A percentile compares a stretch with the other conserved stretches of the same genome.
Conservation (phyloP, 2,329 filamentous ascomycete species). For the Hypoxylon sp. region DNA sequence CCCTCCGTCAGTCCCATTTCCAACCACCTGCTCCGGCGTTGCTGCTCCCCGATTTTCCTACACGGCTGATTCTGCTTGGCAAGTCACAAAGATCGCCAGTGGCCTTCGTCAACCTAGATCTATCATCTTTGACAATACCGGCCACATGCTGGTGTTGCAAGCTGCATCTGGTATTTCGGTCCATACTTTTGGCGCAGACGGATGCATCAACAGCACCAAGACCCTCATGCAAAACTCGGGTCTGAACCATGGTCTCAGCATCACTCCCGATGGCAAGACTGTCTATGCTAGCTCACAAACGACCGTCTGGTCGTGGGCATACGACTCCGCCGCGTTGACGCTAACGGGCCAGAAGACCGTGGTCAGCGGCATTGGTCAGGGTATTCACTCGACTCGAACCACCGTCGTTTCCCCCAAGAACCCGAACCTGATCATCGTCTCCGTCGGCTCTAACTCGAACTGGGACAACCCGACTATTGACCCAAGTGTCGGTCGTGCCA, state of each 20-base stretch:
- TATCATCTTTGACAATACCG: constrained; percentile 50
- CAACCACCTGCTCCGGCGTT: constrained; percentile 48
- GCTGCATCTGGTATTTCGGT: constrained; percentile 51
- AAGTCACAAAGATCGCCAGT: constrained; percentile 51
- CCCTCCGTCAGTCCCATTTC: constrained; percentile 45
- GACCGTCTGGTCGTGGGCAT: constrained; percentile 69
- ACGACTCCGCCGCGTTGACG: constrained; percentile 63
- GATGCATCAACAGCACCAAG: constrained; percentile 51
- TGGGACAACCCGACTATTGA: constrained; percentile 65
- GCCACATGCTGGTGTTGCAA: constrained; percentile 52
- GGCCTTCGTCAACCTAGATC: constrained; percentile 50
- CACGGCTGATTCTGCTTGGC: constrained; percentile 49
- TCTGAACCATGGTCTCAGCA: constrained; percentile 61
- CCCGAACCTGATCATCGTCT: constrained; percentile 68
- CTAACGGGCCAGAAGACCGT: constrained; percentile 61
- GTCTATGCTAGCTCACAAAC: constrained; percentile 63
- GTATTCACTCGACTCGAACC: constrained; percentile 71
- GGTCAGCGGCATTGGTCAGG: constrained; percentile 66
- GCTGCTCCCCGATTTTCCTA: constrained; percentile 45
- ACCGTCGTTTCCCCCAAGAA: constrained; percentile 66
- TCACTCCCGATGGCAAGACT: constrained; percentile 58
- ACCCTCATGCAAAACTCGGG: constrained; percentile 46
- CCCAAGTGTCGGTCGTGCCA: constrained; percentile 65
- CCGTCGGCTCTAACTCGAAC: constrained; percentile 68
- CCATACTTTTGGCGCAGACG: constrained; percentile 49